A percentile compares a stretch with the other conserved stretches of the same genome.
Conservation (phyloP, 1,284 basidiomycete species). For the Cutaneotrichosporon sp. region DNA sequence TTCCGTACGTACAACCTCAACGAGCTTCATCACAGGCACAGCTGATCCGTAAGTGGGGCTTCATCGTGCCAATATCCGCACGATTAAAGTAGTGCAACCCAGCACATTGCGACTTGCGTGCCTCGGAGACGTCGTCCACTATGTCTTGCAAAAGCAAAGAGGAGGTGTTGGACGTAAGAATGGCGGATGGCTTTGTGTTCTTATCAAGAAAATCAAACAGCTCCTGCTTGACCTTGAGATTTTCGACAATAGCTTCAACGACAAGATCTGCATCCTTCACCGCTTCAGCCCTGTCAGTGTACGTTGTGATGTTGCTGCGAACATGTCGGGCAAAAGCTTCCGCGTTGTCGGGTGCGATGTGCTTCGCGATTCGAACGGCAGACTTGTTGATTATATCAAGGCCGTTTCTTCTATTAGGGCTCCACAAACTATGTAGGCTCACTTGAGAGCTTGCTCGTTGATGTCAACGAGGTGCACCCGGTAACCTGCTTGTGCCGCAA, state of each 20-base stretch:
- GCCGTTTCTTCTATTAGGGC: constrained; percentile 50
- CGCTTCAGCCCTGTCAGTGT: constrained; percentile 52
- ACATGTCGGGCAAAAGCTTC: constrained; percentile 44
- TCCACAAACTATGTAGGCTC: not conserved
- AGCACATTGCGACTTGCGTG: constrained; percentile 48
- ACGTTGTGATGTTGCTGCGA: constrained; percentile 50
- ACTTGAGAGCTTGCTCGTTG: constrained; percentile 45
- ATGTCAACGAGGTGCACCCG: constrained; percentile 49
- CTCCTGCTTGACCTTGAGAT: constrained; percentile 54
- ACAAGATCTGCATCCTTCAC: constrained; percentile 53
- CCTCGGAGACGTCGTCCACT: constrained; percentile 38
- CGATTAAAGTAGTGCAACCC: constrained; percentile 56
- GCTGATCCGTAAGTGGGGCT: constrained; percentile 15
- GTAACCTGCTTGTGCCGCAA: constrained; percentile 50
- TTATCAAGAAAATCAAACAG: constrained; percentile 53
- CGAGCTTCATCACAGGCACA: constrained; percentile 54
- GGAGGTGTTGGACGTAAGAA: constrained; percentile 56
- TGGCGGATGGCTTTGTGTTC: constrained; percentile 28
- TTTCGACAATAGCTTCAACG: constrained; percentile 58
- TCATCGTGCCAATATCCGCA: constrained; percentile 12
- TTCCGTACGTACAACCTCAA: constrained; percentile 54
- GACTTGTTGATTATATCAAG: constrained; percentile 54
- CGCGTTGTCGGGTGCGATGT: constrained; percentile 48
- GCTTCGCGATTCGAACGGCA: constrained; percentile 52
- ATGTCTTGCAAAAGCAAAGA: constrained; percentile 53